Percentiles rank a stretch among this genome's conserved stretches.
These are phyloP conservation scores for Saccharomycopsis sp. DNA, from an alignment of 805 yeast species.

Conservation along the genomic window DNA sequence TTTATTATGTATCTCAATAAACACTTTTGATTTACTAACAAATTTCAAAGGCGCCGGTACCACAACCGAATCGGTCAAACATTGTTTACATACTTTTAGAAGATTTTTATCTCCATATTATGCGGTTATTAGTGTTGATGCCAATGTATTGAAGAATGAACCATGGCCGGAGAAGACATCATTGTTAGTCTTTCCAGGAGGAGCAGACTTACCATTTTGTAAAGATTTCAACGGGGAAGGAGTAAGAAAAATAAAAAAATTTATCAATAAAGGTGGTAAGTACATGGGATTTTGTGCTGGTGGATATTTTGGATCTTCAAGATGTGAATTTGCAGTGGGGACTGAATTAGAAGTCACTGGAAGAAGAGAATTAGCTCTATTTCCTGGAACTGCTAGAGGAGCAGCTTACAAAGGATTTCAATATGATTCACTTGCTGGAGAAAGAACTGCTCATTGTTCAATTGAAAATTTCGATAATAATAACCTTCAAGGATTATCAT, in stretches of 20 bases:
- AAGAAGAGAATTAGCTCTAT: conserved; percentile 68
- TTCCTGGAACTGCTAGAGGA: conserved; percentile 78
- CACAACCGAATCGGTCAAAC: conserved; percentile 77
- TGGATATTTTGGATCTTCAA: conserved; percentile 68
- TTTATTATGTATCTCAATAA: too few species aligned
- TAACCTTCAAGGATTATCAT: conserved; percentile 17
- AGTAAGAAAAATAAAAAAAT: conserved; percentile 47
- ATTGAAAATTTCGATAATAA: conserved; percentile 26
- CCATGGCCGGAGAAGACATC: conserved; percentile 86
- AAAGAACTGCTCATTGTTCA: conserved; percentile 43
- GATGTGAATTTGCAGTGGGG: conserved; percentile 81
- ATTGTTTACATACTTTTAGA: conserved; percentile 68
- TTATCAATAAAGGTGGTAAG: conserved; percentile 69
- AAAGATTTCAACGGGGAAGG: conserved; percentile 61
- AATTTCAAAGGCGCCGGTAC: conserved; percentile 84
- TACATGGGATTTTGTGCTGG: conserved; percentile 94
- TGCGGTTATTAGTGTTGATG: conserved; percentile 68
- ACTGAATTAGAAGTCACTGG: conserved; percentile 73
- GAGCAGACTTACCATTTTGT: conserved; percentile 89
- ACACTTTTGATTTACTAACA: too few species aligned
- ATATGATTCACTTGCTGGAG: conserved; percentile 70
- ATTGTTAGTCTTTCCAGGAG: conserved; percentile 85
- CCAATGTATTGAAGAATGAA: conserved; percentile 53
- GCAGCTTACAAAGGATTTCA: conserved; percentile 71
- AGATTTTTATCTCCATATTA: conserved; percentile 74